Evolutionary conservation across 352 stramenopile species (phyloP).

Genomic region (Phytophthora pluvialis): DNA sequence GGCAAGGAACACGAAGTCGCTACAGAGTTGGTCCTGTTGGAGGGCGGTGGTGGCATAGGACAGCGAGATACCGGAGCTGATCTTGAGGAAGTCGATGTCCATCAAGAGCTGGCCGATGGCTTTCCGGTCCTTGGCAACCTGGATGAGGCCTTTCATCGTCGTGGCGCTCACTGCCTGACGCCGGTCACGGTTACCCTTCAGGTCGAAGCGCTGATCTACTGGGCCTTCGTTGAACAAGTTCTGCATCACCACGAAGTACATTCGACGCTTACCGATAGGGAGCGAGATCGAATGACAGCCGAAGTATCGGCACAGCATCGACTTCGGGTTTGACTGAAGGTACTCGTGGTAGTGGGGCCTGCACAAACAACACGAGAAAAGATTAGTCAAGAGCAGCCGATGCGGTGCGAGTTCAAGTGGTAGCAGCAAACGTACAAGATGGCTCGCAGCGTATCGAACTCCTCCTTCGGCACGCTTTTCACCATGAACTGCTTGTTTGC

Average conservation of each 20-base stretch:
- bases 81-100: slow-evolving; percentile 88
- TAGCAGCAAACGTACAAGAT: slow-evolving; percentile 59
- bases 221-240: slow-evolving; percentile 84
- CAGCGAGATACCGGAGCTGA: slow-evolving; percentile 65
- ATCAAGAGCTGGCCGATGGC: slow-evolving; percentile 81
- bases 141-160: slow-evolving; percentile 70
- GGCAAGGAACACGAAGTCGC: slow-evolving; percentile 84
- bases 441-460: slow-evolving; percentile 81
- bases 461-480: slow-evolving; percentile 86
- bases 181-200: slow-evolving; percentile 84
- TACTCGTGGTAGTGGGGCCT: slow-evolving; percentile 85
- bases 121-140: slow-evolving; percentile 61
- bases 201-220: slow-evolving; percentile 82
- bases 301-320: slow-evolving; percentile 83
- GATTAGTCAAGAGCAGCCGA: not conserved
- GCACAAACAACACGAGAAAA: slow-evolving; percentile 2
- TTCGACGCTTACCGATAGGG: slow-evolving; percentile 80
- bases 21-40: slow-evolving; percentile 74
- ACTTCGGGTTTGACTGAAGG: slow-evolving; percentile 73
- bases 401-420: not conserved
- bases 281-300: slow-evolving; percentile 88
- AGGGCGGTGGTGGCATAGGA: slow-evolving; percentile 47
- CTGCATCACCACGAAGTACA: slow-evolving; percentile 92
- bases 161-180: slow-evolving; percentile 69
- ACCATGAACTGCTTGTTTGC: slow-evolving; percentile 90